Base-by-base conservation (phyloP, 192 early-diverging fungal genomes). In the Polychytrium aggregatum region DNA sequence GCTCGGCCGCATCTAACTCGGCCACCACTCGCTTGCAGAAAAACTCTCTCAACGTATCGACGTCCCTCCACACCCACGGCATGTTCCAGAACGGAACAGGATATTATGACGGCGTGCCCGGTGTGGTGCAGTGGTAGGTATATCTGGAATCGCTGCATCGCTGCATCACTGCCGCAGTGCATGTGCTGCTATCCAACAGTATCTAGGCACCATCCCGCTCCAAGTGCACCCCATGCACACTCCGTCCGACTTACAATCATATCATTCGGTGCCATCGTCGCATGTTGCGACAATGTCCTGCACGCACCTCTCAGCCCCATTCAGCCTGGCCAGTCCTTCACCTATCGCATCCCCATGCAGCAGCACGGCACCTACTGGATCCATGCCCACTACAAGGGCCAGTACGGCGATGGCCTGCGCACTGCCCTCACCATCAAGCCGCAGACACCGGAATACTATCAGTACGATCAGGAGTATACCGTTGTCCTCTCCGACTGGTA, bases 401-500 rank as follows among this genome's bases (percentile, higher is more conserved):
- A n/a, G n/a, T n/a, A n/a, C n/a, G n/a, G n/a, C n/a, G n/a, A 74
- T 68, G 46, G 78, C 81, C 59, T 83, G 81, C 0, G 89, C 89
- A 55, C 65, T 62, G 6, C 78, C 82, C 50, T 60, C 65, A 5
- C 55, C 74, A 35, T 16, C 27, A 14, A 56, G 55, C 36, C 88
- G 89, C 47, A 71, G 70, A 16, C 87, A 87, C 35, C 87, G 84
- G 13, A n/a, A n/a, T n/a, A n/a, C n/a, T 89, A 81, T 64, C 90
- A 87, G 90, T 75, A 82, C 48, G 85, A 90, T 50, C 60, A 74
- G 39, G 85, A 90, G 57, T 90, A 87, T 85, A 20, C 61, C 88
- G 34, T 69, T 82, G 31, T 69, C 69, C 2, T 73, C 86, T 13
- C 50, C 86, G 21, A 78, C n/a, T n/a, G n/a, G n/a, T n/a, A n/a